phyloP scores from a whole-genome alignment of 176 grass and related monocot species.

The Aegilops umbellulata region DNA sequence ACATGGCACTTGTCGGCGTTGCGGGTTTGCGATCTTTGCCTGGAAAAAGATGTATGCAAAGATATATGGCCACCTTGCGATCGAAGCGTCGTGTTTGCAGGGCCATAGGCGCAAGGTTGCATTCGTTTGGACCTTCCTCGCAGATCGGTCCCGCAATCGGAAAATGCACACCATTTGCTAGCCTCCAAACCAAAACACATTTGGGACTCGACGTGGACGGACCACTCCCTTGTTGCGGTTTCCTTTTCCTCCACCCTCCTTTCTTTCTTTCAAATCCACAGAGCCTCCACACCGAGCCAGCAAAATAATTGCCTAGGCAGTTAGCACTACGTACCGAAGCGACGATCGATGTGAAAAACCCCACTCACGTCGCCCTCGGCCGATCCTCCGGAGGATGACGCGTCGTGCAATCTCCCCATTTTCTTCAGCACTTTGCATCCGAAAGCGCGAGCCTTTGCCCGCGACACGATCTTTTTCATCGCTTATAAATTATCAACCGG shows the following conservation, averaged over 20 bases:
- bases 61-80: not conserved
- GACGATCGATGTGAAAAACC: slow-evolving; percentile 19
- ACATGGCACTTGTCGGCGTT: not conserved
- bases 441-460: not conserved
- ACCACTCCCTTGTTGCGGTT: slow-evolving; percentile 14
- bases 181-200: slow-evolving; percentile 15
- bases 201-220: slow-evolving; percentile 7
- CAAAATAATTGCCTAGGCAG: slow-evolving; percentile 25
- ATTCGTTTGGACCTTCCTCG: slow-evolving; percentile 15
- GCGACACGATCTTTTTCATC: not conserved
- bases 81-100: not conserved
- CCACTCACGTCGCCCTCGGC: slow-evolving; percentile 16
- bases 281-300: not conserved
- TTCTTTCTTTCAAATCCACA: not conserved
- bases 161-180: slow-evolving; percentile 21
- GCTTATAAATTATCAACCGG: not conserved
- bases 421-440: not conserved
- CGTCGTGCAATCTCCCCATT: not conserved
- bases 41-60: not conserved
- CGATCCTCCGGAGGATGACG: slow-evolving; percentile 9
- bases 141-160: slow-evolving; percentile 2
- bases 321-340: not conserved
- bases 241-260: not conserved
- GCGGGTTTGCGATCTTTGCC: not conserved
- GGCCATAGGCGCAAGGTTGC: slow-evolving; percentile 27